phyloP scores from a whole-genome alignment of 441 rosid genomes.

The California macrophylla region DNA sequence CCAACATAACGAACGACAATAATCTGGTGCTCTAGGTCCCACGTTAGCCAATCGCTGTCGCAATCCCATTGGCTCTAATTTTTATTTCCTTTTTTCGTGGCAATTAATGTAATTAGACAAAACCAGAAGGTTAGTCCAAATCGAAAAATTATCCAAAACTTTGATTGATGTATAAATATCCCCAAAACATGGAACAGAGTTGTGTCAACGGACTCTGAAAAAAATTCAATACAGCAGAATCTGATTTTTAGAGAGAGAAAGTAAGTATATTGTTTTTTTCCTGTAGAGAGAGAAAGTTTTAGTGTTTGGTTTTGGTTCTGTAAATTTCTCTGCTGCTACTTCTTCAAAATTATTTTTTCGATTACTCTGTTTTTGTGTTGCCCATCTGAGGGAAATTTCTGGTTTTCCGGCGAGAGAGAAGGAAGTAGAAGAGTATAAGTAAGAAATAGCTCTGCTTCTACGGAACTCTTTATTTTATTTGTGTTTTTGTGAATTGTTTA shows the following conservation, averaged over 20 bases:
- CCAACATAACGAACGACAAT: background rate
- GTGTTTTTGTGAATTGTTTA: background rate
- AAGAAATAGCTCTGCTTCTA: slow-evolving; percentile 53
- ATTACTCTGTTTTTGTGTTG: background rate
- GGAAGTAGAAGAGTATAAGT: slow-evolving; percentile 72
- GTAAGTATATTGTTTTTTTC: background rate
- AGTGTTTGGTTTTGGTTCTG: background rate
- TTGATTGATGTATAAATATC: background rate
- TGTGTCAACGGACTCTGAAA: slow-evolving; percentile 2
- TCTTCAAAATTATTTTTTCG: background rate
- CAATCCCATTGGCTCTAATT: background rate
- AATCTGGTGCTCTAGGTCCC: background rate
- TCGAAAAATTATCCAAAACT: background rate
- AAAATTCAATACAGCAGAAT: slow-evolving; percentile 3
- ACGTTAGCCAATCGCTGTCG: background rate
- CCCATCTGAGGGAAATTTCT: background rate
- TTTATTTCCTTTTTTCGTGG: background rate
- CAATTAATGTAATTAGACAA: background rate
- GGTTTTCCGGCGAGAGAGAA: slow-evolving; percentile 33
- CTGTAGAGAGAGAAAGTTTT: background rate
- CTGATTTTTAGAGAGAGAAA: slow-evolving; percentile 6
- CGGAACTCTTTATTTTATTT: background rate
- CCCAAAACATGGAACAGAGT: background rate
- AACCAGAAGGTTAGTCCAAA: background rate
- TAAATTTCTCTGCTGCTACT: background rate